Evolutionary conservation across 1,139 yeast genomes (phyloP), one percentile per base, ranked within the genome.

Genomic region (Candida frijolesensis): DNA sequence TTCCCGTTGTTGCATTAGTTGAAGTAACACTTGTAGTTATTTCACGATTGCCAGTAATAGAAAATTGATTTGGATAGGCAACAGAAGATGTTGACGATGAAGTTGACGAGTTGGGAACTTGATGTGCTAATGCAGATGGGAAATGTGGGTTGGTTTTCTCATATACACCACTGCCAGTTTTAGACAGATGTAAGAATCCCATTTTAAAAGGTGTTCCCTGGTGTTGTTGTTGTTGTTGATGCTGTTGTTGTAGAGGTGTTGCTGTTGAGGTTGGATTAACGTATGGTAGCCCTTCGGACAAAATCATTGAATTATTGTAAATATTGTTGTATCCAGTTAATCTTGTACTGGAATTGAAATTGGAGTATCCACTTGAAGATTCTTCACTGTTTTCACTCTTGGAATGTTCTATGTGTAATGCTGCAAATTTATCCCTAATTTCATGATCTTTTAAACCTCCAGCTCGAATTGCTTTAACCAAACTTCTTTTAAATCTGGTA

Each of bases 401-500:
- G 1, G 67, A 58, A 11, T 60, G 63, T 47, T 70, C 75, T 57
- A 70, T 51, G 46, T 62, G 62, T 39, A 60, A 60, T 2, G 59
- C 54, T 1, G 65, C 61, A 47, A 70, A 59, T 29, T 61, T 66
- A 47, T 60, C 62, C 47, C 64, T 55, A 5, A 64, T 58, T 44
- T 68, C 74, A 12, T 57, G 49, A 47, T 70, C 74, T 48, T 61
- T 66, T 6, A 49, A 44, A 9, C 66, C 67, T 4, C 70, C 69
- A 3, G 71, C 67, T 14, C 60, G 63, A 29, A 72, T 64, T 0
- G 90, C 89, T 50, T 78, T 78, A 1, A 85, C 74, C 19, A 88
- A 68, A 35, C 87, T 82, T 53, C 81, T 79, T 55, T 77, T 82
- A 42, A 90, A 78, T 53, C 85, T 76, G 43, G 83, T 79, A 5